Conservation (phyloP, 2,329 filamentous ascomycete species). For the Thermothelomyces thermophilus region DNA sequence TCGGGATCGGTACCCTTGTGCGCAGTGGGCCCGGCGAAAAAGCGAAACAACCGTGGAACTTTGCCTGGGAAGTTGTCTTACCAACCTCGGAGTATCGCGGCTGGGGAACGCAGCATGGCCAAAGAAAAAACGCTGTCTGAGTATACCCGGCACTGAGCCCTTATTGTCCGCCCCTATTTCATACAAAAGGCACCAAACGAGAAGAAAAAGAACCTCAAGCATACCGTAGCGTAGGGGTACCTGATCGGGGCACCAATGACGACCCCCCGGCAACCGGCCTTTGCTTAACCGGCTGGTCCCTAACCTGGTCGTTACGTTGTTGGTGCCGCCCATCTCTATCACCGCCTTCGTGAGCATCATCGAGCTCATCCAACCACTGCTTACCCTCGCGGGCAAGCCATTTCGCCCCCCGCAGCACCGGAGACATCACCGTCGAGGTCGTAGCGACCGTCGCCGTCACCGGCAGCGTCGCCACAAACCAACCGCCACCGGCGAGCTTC, state of each 20-base stretch:
- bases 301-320: background rate
- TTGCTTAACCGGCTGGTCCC: background rate
- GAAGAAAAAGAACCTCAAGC: background rate
- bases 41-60: too few species aligned
- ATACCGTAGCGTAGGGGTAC: too few species aligned
- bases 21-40: too few species aligned
- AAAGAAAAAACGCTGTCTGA: too few species aligned
- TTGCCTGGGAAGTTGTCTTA: too few species aligned
- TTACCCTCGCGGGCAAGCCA: background rate
- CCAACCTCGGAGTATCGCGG: too few species aligned
- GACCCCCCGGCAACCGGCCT: background rate
- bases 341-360: background rate
- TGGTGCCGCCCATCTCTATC: background rate
- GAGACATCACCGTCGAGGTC: background rate
- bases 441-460: background rate
- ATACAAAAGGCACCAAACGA: too few species aligned
- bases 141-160: too few species aligned
- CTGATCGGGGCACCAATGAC: background rate
- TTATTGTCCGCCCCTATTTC: too few species aligned
- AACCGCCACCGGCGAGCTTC: conserved; percentile 33
- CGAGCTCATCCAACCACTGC: background rate
- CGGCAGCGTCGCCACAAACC: background rate
- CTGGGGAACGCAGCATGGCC: too few species aligned
- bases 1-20: too few species aligned
- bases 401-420: background rate